phyloP scores from a whole-genome alignment of 2,329 filamentous ascomycete genomes.

The Diaporthe eres region DNA sequence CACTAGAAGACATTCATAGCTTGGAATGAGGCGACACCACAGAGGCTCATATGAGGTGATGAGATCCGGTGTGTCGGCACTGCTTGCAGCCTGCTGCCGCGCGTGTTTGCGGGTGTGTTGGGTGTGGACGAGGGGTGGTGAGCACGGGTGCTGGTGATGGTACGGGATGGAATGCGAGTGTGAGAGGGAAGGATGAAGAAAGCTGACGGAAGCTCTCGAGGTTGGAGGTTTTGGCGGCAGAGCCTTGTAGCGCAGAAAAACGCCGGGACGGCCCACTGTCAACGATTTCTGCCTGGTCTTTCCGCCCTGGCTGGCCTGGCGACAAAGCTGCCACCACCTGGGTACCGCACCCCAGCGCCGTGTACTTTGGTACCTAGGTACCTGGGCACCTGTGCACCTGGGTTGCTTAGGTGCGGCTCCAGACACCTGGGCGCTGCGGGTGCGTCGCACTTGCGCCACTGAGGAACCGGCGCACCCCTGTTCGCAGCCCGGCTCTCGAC shows the following conservation, averaged over 20 bases:
- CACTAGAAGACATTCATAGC: constrained; percentile 43
- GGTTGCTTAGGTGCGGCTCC: constrained; percentile 6
- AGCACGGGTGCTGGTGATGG: neutral
- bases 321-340: constrained; percentile 4
- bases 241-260: constrained; percentile 34
- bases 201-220: constrained; percentile 24
- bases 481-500: neutral
- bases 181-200: constrained; percentile 25
- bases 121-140: neutral
- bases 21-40: constrained; percentile 22
- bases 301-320: constrained; percentile 27
- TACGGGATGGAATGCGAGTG: constrained; percentile 4
- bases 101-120: neutral
- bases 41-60: constrained; percentile 33
- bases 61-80: constrained; percentile 21
- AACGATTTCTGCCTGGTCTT: constrained; percentile 33
- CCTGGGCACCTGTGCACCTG: neutral
- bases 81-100: constrained; percentile 10
- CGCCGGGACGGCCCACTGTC: constrained; percentile 29
- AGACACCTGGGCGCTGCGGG: constrained; percentile 13
- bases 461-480: constrained; percentile 1
- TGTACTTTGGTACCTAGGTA: neutral
- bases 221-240: constrained; percentile 25
- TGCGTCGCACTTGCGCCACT: neutral
- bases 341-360: neutral